Percentiles rank a stretch among this genome's conserved stretches.
Evolutionary conservation across 1,284 basidiomycete species (phyloP).

Genomic region (Puccinia novopanici): DNA sequence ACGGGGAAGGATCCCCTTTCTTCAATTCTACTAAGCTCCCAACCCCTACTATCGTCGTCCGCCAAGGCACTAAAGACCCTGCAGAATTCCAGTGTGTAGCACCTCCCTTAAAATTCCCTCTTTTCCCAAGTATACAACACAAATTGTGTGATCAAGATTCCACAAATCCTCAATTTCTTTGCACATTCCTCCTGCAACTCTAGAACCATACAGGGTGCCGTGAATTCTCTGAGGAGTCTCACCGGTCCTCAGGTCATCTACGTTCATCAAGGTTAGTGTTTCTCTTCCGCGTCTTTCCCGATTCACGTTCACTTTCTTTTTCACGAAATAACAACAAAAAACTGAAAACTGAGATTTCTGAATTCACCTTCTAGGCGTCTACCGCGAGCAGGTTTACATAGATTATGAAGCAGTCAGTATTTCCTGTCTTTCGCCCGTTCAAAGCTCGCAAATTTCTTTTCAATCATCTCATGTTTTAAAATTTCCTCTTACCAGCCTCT

Average conservation of each 20-base stretch:
- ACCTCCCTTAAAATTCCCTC: not conserved
- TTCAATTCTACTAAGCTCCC: conserved; percentile 11
- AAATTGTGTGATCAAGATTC: not conserved
- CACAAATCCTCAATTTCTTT: not conserved
- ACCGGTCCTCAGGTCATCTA: conserved; percentile 37
- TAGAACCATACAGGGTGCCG: conserved; percentile 31
- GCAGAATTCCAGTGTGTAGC: conserved; percentile 16
- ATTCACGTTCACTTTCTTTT: not conserved
- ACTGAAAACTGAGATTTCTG: not conserved
- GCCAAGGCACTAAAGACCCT: conserved; percentile 6
- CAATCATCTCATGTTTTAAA: not conserved
- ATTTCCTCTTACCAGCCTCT: conserved; percentile 16
- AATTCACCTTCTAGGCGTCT: conserved; percentile 4
- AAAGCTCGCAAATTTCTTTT: not conserved
- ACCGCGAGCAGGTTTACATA: conserved; percentile 30
- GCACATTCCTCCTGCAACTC: not conserved
- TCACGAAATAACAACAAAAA: not conserved
- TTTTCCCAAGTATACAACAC: not conserved
- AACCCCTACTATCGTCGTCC: conserved; percentile 18
- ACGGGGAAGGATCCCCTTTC: conserved; percentile 17
- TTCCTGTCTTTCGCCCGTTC: not conserved
- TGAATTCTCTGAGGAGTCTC: conserved; percentile 10
- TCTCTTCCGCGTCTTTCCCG: not conserved
- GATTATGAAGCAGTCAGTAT: conserved; percentile 31
- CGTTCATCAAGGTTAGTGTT: conserved; percentile 10